These are phyloP conservation scores for Leccinum disarticulatum DNA, from an alignment of 768 basidiomycete genomes.

Conservation along the genomic window DNA sequence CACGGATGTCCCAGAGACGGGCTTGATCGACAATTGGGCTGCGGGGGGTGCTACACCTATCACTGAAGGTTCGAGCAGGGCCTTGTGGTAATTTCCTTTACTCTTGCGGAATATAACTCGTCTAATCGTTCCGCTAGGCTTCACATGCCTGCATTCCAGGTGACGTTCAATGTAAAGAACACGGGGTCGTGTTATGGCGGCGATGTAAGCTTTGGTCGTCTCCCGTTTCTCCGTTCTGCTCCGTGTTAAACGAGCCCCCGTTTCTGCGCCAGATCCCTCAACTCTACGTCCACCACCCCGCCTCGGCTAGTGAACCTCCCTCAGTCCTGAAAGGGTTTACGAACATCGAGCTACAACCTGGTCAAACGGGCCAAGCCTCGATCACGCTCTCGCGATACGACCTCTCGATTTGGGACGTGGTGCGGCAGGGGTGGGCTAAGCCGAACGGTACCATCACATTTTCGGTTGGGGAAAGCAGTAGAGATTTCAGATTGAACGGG, in stretches of 20 bases:
- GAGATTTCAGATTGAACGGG: constrained; percentile 58
- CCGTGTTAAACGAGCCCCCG: background rate
- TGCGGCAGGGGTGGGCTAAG: constrained; percentile 70
- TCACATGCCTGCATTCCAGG: constrained; percentile 60
- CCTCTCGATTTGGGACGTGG: constrained; percentile 74
- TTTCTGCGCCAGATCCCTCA: constrained; percentile 57
- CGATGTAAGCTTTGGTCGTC: constrained; percentile 46
- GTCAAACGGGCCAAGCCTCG: constrained; percentile 45
- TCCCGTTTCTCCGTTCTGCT: background rate
- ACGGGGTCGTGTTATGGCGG: constrained; percentile 58
- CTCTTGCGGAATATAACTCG: no score
- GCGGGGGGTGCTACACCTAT: constrained; percentile 54
- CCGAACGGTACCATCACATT: constrained; percentile 64
- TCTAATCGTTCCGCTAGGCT: constrained; percentile 41
- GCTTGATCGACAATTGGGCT: constrained; percentile 54
- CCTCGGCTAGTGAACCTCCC: constrained; percentile 66
- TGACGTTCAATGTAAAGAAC: constrained; percentile 67
- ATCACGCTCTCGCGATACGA: constrained; percentile 69
- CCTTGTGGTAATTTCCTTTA: constrained; percentile 50
- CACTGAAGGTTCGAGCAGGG: constrained; percentile 57
- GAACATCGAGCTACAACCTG: constrained; percentile 49
- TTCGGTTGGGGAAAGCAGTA: constrained; percentile 67
- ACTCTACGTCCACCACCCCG: constrained; percentile 70
- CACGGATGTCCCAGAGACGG: constrained; percentile 30
- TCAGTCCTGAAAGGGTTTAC: constrained; percentile 71